Evolutionary conservation across 2,329 filamentous ascomycete species (phyloP), one percentile per base, ranked within the genome.

Genomic region (Penicillium polonicum): DNA sequence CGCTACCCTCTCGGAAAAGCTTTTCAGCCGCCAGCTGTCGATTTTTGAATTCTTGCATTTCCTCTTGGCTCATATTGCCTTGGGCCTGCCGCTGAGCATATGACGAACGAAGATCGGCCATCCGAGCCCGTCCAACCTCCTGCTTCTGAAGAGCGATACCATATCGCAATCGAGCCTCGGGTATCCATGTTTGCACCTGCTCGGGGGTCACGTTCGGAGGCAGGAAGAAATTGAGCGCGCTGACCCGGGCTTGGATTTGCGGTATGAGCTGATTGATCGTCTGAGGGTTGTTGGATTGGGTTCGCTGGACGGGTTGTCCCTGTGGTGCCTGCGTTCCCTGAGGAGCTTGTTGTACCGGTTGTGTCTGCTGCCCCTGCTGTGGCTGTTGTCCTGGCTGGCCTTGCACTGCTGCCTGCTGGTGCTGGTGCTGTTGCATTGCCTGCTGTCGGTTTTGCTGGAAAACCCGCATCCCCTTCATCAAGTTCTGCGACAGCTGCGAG

Each of bases 391-490:
- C 51, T 15, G 63, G 62, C 29, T 64, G 64, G 17, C 64, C 64
- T 21, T 60, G 64, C 13, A 52, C 65, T 72, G 72, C 44, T 68
- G 68, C 38, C 38, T 38, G 33, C 59, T 51, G 59, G 51, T 50
- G 48, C 39, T 62, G 60, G 17, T 59, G 55, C 31, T 62, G 60
- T n/a, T 46, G 48, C 51, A 70, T 66, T 25, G 71, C 71, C 46
- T 72, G 65, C 61, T 76, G 74, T 50, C 71, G 68, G 57, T 62
- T 76, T 48, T 76, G 71, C 57, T 78, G 74, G 68, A 77, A 82
- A 61, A 78, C 69, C 63, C 76, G 78, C 71, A 80, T 79, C 43
- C 78, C 79, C 53, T 78, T 78, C 76, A 83, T 85, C 56, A 83
- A 73, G 57, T 74, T 79, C 51, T 76, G 70, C 8, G 81, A 83